Percentiles rank a stretch among this genome's conserved stretches.
Evolutionary conservation across 768 basidiomycete species (phyloP).

Genomic region (Ramaria rubella): DNA sequence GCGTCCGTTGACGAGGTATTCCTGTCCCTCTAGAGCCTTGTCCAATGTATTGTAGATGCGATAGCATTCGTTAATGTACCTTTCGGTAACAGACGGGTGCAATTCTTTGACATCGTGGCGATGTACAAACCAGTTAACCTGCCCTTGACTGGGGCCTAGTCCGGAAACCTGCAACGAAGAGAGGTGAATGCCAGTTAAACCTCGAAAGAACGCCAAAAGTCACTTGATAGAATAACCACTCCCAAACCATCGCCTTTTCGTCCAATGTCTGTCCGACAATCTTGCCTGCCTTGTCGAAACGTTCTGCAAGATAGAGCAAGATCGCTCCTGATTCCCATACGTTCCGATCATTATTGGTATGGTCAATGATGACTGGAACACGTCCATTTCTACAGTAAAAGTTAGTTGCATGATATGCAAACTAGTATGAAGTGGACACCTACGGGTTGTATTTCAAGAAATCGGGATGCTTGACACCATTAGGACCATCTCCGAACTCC

Average conservation of each 20-base stretch:
- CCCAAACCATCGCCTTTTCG: background rate
- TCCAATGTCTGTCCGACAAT: conserved; percentile 33
- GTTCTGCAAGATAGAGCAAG: conserved; percentile 71
- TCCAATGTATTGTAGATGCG: conserved; percentile 16
- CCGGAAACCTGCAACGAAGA: conserved; percentile 8
- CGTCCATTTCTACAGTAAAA: conserved; percentile 46
- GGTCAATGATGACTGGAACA: conserved; percentile 64
- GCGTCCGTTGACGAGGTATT: background rate
- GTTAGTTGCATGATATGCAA: background rate
- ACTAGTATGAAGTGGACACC: background rate
- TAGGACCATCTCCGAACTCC: conserved; percentile 4
- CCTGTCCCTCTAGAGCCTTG: conserved; percentile 7
- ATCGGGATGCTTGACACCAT: conserved; percentile 1
- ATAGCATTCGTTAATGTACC: conserved; percentile 15
- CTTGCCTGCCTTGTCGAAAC: conserved; percentile 67
- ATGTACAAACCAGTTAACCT: conserved; percentile 14
- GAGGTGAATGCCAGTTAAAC: background rate
- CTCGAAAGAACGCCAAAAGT: background rate
- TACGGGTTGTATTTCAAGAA: conserved; percentile 8
- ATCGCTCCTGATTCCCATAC: conserved; percentile 81
- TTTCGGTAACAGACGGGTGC: conserved; percentile 12
- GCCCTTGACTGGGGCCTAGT: conserved; percentile 6
- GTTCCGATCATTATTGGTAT: conserved; percentile 43
- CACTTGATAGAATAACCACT: conserved; percentile 1
- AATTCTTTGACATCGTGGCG: conserved; percentile 14